A percentile compares a stretch with the other conserved stretches of the same genome.
Conservation (phyloP, 176 grass and related monocot genomes). For the Secale cereale region DNA sequence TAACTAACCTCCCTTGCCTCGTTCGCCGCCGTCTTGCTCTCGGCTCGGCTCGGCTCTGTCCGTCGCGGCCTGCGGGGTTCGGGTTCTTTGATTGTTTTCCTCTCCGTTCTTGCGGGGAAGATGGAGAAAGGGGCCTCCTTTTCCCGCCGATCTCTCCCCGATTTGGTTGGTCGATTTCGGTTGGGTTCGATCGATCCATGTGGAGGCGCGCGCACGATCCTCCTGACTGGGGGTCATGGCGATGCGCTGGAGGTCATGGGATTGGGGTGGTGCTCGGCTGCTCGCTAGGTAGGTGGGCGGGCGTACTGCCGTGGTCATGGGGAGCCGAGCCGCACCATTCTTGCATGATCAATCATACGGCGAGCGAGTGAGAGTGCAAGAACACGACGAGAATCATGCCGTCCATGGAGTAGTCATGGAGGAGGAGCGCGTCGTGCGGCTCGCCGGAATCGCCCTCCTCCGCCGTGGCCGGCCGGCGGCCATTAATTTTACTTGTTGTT, state of each 20-base stretch:
- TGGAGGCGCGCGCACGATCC: neutral
- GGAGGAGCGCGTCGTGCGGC: neutral
- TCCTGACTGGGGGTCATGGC: neutral
- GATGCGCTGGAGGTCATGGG: neutral
- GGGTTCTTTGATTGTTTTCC: neutral
- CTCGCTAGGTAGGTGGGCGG: neutral
- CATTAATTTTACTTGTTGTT: neutral
- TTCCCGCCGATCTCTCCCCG: neutral
- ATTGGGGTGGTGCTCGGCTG: neutral
- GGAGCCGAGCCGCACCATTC: slow-evolving; percentile 7
- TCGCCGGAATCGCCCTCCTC: neutral
- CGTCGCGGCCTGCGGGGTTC: neutral
- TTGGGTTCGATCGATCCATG: neutral
- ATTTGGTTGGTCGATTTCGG: neutral
- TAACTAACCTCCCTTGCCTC: neutral
- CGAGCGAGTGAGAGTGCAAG: neutral
- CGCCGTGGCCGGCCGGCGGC: neutral
- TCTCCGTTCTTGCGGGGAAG: neutral
- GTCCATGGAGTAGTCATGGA: neutral
- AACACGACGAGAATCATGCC: neutral
- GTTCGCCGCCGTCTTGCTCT: neutral
- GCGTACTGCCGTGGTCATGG: neutral
- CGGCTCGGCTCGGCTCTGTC: too few species aligned
- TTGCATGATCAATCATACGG: slow-evolving; percentile 39
- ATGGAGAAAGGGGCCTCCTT: neutral